Percentiles rank a stretch among this genome's conserved stretches.
These are phyloP conservation scores for Saprolegnia diclina DNA, from an alignment of 352 stramenopile genomes.

Conservation along the genomic window DNA sequence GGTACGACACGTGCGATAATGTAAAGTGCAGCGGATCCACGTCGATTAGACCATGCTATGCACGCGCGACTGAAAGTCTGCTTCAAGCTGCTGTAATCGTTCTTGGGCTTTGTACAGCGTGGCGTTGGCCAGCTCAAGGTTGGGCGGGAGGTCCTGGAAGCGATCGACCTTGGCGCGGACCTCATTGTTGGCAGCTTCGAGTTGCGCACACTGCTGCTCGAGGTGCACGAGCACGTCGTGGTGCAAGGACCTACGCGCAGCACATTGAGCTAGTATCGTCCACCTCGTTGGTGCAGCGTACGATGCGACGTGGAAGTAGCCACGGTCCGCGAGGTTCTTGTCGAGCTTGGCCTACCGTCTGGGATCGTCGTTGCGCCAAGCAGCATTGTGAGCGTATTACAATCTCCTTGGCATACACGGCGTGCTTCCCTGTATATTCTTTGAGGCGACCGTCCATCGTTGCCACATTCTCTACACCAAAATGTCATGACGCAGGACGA, in stretches of 20 bases:
- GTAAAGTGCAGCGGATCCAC: not conserved
- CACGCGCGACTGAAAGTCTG: not conserved
- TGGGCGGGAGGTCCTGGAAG: not conserved
- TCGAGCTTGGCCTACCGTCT: not conserved
- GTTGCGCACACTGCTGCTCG: not conserved
- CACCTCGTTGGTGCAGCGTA: too few relatives aligned
- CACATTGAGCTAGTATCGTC: too few relatives aligned
- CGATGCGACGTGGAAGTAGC: not conserved
- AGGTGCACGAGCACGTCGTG: not conserved
- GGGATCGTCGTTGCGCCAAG: not conserved
- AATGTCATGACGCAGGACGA: not conserved
- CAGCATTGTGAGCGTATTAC: not conserved
- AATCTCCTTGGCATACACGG: not conserved
- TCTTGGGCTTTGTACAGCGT: slow-evolving; percentile 7
- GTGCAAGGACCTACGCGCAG: not conserved
- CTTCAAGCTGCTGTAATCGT: not conserved
- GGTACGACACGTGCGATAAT: too few relatives aligned
- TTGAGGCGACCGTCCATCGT: not conserved
- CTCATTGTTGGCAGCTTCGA: not conserved
- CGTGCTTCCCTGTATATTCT: not conserved
- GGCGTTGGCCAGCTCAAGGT: slow-evolving; percentile 1
- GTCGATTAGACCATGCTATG: not conserved
- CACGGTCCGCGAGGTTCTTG: not conserved
- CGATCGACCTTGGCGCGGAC: not conserved
- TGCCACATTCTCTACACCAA: not conserved